Evolutionary conservation across 2,329 filamentous ascomycete genomes (phyloP).

Genomic region (Cercospora sp.): DNA sequence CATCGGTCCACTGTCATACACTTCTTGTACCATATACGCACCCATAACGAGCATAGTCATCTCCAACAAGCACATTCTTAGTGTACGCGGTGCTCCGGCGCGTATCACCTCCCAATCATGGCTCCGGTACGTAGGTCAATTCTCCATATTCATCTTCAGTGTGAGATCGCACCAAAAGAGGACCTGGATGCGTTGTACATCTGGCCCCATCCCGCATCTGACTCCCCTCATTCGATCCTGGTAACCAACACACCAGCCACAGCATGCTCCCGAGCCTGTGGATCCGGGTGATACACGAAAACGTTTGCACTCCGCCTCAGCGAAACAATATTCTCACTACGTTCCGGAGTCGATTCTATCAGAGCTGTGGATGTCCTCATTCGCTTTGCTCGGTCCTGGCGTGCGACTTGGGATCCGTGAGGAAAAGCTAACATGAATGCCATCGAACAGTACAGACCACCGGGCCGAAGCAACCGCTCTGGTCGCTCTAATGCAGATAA

Average conservation of each 20-base stretch:
- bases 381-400: neutral
- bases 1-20: neutral
- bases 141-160: too few relatives aligned
- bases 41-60: neutral
- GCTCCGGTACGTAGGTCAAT: conserved; percentile 16
- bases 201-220: neutral
- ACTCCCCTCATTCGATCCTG: conserved; percentile 1
- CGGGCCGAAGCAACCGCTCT: conserved; percentile 59
- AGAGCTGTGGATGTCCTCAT: neutral
- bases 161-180: neutral
- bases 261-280: conserved; percentile 12
- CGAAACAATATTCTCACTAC: neutral
- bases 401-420: neutral
- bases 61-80: conserved; percentile 3
- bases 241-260: conserved; percentile 6
- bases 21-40: neutral
- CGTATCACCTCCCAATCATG: neutral
- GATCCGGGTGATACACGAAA: conserved; percentile 5
- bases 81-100: conserved; percentile 2
- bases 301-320: neutral
- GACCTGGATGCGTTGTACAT: neutral
- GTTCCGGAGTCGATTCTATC: too few relatives aligned
- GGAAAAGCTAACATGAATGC: conserved; percentile 23
- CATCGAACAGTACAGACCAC: conserved; percentile 53
- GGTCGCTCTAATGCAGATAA: conserved; percentile 61